Percentiles rank a stretch among this genome's conserved stretches.
phyloP scores from a whole-genome alignment of 768 basidiomycete species.

The Leucogyrophana mollusca region DNA sequence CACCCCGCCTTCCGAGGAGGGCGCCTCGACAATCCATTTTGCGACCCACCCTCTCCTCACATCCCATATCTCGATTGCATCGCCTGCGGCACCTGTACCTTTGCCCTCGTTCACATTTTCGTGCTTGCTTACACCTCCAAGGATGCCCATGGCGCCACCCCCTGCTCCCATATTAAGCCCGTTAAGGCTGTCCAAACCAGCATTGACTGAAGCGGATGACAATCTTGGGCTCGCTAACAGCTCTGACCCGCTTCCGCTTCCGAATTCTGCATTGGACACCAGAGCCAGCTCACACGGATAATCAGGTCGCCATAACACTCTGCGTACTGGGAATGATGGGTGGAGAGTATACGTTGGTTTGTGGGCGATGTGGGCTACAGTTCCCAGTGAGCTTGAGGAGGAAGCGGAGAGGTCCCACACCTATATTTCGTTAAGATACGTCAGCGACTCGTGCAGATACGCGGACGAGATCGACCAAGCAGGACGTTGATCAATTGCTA shows the following conservation, averaged over 20 bases:
- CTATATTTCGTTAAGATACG: slow-evolving; percentile 29
- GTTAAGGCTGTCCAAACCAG: no score
- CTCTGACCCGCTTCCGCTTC: slow-evolving; percentile 23
- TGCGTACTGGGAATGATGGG: slow-evolving; percentile 71
- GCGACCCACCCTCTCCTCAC: slow-evolving; percentile 77
- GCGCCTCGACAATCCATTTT: slow-evolving; percentile 75
- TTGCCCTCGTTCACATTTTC: slow-evolving; percentile 12
- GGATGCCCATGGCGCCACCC: not conserved
- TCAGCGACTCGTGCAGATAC: no score
- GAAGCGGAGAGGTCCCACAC: slow-evolving; percentile 64
- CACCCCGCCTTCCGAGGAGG: slow-evolving; percentile 66
- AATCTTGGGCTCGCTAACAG: slow-evolving; percentile 26
- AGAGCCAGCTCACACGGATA: slow-evolving; percentile 76
- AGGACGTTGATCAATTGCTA: no score
- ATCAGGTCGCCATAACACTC: slow-evolving; percentile 73
- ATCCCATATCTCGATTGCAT: slow-evolving; percentile 85
- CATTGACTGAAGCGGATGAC: slow-evolving; percentile 9
- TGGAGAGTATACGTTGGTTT: slow-evolving; percentile 72
- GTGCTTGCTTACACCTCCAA: slow-evolving; percentile 5
- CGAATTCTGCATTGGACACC: slow-evolving; percentile 64
- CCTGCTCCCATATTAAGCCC: not conserved
- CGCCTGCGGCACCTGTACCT: slow-evolving; percentile 31
- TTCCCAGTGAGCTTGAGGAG: slow-evolving; percentile 30
- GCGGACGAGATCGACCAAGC: no score
- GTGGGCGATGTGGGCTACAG: slow-evolving; percentile 50